Evolutionary conservation across 1,284 basidiomycete species (phyloP).

Genomic region (Nidula niveotomentosa): DNA sequence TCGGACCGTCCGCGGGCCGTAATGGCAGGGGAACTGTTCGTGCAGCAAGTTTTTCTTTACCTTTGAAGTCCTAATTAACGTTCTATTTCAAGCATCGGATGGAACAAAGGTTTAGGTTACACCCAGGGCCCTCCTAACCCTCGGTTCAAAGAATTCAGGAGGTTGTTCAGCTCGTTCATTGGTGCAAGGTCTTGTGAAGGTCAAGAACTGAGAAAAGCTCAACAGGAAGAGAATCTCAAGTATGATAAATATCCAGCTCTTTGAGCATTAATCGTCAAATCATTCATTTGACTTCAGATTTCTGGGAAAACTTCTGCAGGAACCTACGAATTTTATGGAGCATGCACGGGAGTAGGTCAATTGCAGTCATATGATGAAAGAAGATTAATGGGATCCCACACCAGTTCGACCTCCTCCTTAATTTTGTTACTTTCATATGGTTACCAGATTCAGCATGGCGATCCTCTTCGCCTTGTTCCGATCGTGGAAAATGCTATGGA

Average conservation of each 20-base stretch:
- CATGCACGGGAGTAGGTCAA: conserved; percentile 27
- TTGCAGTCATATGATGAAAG: not conserved
- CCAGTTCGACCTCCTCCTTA: conserved; percentile 33
- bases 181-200: conserved; percentile 25
- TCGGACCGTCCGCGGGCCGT: conserved; percentile 37
- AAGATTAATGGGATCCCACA: conserved; percentile 5
- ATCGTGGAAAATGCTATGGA: conserved; percentile 41
- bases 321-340: conserved; percentile 25
- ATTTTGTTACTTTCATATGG: conserved; percentile 38
- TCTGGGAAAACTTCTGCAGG: conserved; percentile 26
- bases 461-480: conserved; percentile 30
- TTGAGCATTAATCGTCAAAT: conserved; percentile 18
- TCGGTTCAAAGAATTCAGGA: conserved; percentile 38
- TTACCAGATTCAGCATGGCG: conserved; percentile 29
- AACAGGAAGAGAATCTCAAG: conserved; percentile 8
- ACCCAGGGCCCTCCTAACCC: conserved; percentile 29
- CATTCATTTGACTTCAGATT: conserved; percentile 12
- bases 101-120: conserved; percentile 40
- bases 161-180: conserved; percentile 36
- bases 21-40: conserved; percentile 43
- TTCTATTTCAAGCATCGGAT: conserved; percentile 30
- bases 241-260: conserved; percentile 16
- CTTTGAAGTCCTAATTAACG: not conserved
- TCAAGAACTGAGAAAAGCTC: conserved; percentile 3
- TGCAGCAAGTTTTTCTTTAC: conserved; percentile 2